These are phyloP conservation scores for Colletotrichum gloeosporioides DNA, from an alignment of 2,329 filamentous ascomycete species.

Conservation along the genomic window DNA sequence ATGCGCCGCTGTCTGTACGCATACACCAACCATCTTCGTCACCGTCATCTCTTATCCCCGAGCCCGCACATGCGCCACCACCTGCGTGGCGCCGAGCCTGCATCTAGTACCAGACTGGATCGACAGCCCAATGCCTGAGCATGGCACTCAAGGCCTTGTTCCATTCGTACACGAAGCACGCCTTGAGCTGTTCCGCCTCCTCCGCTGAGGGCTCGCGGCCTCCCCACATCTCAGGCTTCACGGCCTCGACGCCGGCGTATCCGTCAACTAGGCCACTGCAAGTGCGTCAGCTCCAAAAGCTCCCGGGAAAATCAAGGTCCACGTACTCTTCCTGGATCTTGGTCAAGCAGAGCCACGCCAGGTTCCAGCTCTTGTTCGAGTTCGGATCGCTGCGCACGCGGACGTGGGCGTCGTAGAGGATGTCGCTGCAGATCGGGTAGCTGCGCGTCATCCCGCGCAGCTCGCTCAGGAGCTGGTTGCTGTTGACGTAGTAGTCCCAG, in stretches of 20 bases:
- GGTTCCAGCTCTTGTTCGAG: constrained; percentile 76
- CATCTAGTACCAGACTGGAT: constrained; percentile 54
- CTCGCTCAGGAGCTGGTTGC: constrained; percentile 72
- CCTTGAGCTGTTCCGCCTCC: constrained; percentile 63
- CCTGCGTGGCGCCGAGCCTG: background rate
- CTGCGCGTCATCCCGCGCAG: constrained; percentile 70
- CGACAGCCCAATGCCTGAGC: constrained; percentile 70
- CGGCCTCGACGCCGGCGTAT: constrained; percentile 67
- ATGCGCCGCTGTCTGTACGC: background rate
- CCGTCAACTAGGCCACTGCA: constrained; percentile 62
- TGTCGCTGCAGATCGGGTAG: constrained; percentile 71
- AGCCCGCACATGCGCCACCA: constrained; percentile 41
- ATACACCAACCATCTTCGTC: constrained; percentile 58
- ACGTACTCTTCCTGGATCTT: constrained; percentile 72
- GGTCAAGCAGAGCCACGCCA: constrained; percentile 73
- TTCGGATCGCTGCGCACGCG: constrained; percentile 68
- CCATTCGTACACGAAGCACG: constrained; percentile 73
- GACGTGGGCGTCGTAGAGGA: constrained; percentile 68
- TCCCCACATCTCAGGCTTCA: constrained; percentile 74
- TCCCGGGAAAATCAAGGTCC: background rate
- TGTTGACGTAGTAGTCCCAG: constrained; percentile 75
- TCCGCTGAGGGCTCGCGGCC: constrained; percentile 58
- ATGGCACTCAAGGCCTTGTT: constrained; percentile 67
- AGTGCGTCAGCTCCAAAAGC: too few species aligned
- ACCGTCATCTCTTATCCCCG: constrained; percentile 38